A percentile compares a stretch with the other conserved stretches of the same genome.
Conservation (phyloP, 1,284 basidiomycete species). For the Ceratobasidium sp. region DNA sequence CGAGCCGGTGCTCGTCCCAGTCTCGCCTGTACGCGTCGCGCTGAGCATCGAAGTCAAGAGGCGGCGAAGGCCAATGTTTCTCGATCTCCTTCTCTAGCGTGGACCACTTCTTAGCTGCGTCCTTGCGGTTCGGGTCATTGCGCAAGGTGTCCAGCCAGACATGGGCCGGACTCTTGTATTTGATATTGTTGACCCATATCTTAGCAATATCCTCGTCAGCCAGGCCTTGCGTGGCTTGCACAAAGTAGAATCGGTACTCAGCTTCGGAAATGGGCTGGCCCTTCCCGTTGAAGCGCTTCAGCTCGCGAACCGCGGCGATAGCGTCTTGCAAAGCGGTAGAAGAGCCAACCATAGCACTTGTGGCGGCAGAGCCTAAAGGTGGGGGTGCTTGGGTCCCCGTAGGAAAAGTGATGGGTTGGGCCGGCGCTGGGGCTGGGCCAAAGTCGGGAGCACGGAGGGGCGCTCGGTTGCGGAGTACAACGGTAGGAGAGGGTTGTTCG, state of each 20-base stretch:
- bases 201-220: constrained; percentile 19
- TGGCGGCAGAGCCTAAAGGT: no score
- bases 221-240: background rate
- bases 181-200: constrained; percentile 6
- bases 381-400: no score
- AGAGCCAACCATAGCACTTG: constrained; percentile 17
- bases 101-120: background rate
- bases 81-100: constrained; percentile 12
- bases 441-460: no score
- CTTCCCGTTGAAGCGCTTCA: no score
- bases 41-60: background rate
- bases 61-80: constrained; percentile 4
- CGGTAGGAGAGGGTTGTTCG: background rate
- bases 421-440: no score
- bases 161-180: background rate
- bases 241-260: constrained; percentile 22
- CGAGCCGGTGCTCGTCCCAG: no score
- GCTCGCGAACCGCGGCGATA: background rate
- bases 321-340: background rate
- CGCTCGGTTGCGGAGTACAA: background rate
- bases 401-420: no score
- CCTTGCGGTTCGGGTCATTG: background rate
- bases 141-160: background rate
- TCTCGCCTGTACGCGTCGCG: background rate
- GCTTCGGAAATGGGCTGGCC: constrained; percentile 7